Conservation (phyloP, 306 rosid genomes). For the Cyclanthera cordifolia region DNA sequence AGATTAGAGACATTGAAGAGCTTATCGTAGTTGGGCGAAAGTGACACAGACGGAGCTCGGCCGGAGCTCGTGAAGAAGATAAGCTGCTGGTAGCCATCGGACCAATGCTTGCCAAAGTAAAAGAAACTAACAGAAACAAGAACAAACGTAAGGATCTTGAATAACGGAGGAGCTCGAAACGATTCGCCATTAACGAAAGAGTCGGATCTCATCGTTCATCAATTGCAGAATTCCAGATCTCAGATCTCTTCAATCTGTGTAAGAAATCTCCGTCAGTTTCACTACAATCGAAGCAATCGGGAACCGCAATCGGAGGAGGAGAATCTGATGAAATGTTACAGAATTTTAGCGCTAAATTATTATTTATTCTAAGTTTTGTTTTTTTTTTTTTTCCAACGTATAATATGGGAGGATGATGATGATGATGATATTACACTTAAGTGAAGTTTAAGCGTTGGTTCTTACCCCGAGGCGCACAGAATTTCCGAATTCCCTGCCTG, state of each 20-base stretch:
- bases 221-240: slow-evolving; percentile 11
- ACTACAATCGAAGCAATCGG: background rate
- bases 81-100: slow-evolving; percentile 65
- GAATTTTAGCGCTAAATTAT: background rate
- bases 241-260: slow-evolving; percentile 2
- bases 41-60: slow-evolving; percentile 27
- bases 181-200: slow-evolving; percentile 26
- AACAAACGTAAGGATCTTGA: slow-evolving; percentile 38
- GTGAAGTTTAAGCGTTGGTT: background rate
- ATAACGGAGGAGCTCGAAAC: slow-evolving; percentile 18
- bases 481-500: background rate
- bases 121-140: slow-evolving; percentile 46
- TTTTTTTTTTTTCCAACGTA: background rate
- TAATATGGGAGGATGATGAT: background rate
- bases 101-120: slow-evolving; percentile 72
- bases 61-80: slow-evolving; percentile 38
- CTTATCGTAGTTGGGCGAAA: slow-evolving; percentile 50
- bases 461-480: background rate
- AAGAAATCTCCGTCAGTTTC: background rate
- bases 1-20: slow-evolving; percentile 34
- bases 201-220: slow-evolving; percentile 22
- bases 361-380: background rate
- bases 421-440: background rate
- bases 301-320: background rate
- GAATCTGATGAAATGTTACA: background rate